phyloP scores from a whole-genome alignment of 148 eudicot genomes.

The Chenopodium berlandieri region DNA sequence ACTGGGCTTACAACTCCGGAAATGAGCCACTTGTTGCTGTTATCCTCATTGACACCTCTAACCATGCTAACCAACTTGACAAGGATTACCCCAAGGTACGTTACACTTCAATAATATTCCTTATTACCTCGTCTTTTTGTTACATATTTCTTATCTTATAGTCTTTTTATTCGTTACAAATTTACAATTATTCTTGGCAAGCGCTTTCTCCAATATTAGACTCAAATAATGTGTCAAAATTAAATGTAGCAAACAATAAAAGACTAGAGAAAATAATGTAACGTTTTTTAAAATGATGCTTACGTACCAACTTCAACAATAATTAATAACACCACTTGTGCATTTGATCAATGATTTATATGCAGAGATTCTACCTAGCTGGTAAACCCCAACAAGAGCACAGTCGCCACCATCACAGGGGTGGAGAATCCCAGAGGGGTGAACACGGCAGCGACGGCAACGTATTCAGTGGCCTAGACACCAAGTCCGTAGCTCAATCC shows the following conservation, averaged over 20 bases:
- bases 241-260: too few species aligned
- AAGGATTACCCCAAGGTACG: conserved; percentile 49
- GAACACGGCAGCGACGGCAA: conserved; percentile 32
- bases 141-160: too few species aligned
- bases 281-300: neutral
- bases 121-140: too few species aligned
- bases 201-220: too few species aligned
- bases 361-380: conserved; percentile 70
- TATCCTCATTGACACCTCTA: conserved; percentile 43
- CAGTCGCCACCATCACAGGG: conserved; percentile 13
- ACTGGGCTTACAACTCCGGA: conserved; percentile 73
- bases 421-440: conserved; percentile 9
- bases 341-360: neutral
- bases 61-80: conserved; percentile 72
- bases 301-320: too few species aligned
- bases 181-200: too few species aligned
- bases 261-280: neutral
- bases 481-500: conserved; percentile 37
- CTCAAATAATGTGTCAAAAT: too few species aligned
- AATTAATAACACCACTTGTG: neutral
- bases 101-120: neutral
- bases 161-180: too few species aligned
- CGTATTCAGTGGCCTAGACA: conserved; percentile 53
- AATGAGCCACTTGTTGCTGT: conserved; percentile 47
- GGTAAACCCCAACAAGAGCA: conserved; percentile 56